Base-by-base conservation (phyloP, 345 rosid genomes). In the Euphorbia lathyris region DNA sequence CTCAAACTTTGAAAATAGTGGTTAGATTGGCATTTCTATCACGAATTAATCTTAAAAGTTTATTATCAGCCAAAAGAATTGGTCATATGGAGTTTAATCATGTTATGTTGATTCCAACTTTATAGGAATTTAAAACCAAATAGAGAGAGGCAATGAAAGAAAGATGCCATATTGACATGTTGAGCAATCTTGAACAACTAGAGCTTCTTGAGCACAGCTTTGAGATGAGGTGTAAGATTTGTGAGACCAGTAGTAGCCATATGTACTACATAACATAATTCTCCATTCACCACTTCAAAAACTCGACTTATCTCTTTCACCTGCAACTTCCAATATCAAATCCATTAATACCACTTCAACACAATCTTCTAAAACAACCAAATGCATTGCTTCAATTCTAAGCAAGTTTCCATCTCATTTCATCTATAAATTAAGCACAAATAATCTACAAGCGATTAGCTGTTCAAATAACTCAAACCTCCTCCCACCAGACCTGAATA, bases 301-400 rank as follows among this genome's bases (percentile, higher is more conserved):
- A 56, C 81, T 58, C 87, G 80, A 64, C 68, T 72, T 63, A 84
- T 87, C 69, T 85, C 87, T 53, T 58, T 82, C 78, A 89, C 88
- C 95, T 87, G 78, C 22, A 8, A 7, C 1, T 22, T 62, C 5
- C 48, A 11, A 22, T 4, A 26, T 27, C 1, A 11, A 29, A 9
- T 14, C 38, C 9, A 22, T 58, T 5, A 58, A 56, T 23, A 60
- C 25, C 3, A 1, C 12, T 59, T 9, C 9, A 59, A 59, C 12
- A 17, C 0, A 40, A 32, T 16, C 36, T 32, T 32, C 13, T 34
- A 60, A 32, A 7, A 59, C 38, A 53, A 27, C 27, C 20, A n/a
- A n/a, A n/a, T n/a, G n/a, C n/a, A n/a, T n/a, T n/a, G n/a, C n/a
- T n/a, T n/a, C n/a, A n/a, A n/a, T n/a, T n/a, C n/a, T n/a, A n/a